These are phyloP conservation scores for Colletotrichum lini DNA, from an alignment of 2,329 filamentous ascomycete species.

Conservation along the genomic window DNA sequence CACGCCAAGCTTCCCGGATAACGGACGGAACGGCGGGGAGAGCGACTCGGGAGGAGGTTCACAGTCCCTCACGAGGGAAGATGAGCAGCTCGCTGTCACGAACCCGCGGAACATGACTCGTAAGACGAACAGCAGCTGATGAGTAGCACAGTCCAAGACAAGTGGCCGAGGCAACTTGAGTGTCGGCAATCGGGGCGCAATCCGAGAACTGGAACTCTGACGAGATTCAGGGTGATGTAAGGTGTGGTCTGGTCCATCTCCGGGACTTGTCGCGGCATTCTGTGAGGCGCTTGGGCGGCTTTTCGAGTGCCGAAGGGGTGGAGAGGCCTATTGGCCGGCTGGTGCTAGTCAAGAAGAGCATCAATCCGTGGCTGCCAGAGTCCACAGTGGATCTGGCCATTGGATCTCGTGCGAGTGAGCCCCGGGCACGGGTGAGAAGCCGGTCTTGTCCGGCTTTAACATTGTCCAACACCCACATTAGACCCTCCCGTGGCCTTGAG, in stretches of 20 bases:
- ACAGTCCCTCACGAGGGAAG: constrained; percentile 27
- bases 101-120: constrained; percentile 35
- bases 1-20: constrained; percentile 28
- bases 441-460: constrained; percentile 37
- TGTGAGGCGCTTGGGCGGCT: constrained; percentile 40
- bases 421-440: constrained; percentile 35
- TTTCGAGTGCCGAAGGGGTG: constrained; percentile 40
- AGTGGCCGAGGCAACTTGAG: constrained; percentile 29
- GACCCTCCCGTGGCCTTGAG: constrained; percentile 17
- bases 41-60: neutral
- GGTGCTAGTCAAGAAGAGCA: constrained; percentile 41
- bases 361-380: constrained; percentile 31
- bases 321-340: constrained; percentile 34
- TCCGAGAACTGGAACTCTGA: constrained; percentile 32
- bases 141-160: constrained; percentile 25
- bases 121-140: constrained; percentile 14
- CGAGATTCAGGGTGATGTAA: constrained; percentile 41
- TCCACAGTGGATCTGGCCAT: constrained; percentile 40
- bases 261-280: constrained; percentile 42
- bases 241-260: constrained; percentile 41
- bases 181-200: constrained; percentile 6
- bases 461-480: constrained; percentile 21
- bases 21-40: constrained; percentile 17
- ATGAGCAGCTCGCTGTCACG: constrained; percentile 18
- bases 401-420: constrained; percentile 41